Conservation (phyloP, 768 basidiomycete species). For the Suillus cothurnatus region DNA sequence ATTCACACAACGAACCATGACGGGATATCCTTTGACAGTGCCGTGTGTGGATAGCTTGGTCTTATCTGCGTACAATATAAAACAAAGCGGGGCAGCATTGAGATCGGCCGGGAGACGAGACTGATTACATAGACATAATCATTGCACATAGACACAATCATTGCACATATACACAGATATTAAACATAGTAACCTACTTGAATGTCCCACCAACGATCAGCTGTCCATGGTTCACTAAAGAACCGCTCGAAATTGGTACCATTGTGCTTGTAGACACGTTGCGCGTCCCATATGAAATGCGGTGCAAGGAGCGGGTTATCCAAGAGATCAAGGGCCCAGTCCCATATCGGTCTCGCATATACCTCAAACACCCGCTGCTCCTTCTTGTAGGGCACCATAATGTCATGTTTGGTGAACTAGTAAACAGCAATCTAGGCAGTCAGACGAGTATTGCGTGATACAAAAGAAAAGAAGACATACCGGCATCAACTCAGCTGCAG, state of each 20-base stretch:
- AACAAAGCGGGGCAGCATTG: conserved; percentile 21
- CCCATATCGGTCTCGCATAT: conserved; percentile 2
- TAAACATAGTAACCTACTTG: conserved; percentile 30
- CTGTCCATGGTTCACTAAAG: conserved; percentile 40
- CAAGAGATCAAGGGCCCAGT: conserved; percentile 14
- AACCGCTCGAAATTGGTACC: conserved; percentile 28
- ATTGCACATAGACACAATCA: too few relatives aligned
- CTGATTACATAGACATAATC: neutral
- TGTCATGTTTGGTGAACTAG: conserved; percentile 6
- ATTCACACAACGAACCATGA: conserved; percentile 19
- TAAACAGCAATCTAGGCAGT: neutral
- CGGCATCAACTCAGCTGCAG: conserved; percentile 4
- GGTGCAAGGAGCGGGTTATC: conserved; percentile 7
- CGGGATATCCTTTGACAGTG: conserved; percentile 20
- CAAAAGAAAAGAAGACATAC: neutral
- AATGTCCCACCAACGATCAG: conserved; percentile 36
- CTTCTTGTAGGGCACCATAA: conserved; percentile 11
- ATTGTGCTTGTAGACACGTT: conserved; percentile 29
- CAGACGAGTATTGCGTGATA: too few relatives aligned
- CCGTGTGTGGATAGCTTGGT: conserved; percentile 23
- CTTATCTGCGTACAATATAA: conserved; percentile 38
- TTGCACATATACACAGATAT: neutral
- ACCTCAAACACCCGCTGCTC: conserved; percentile 1
- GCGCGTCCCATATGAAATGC: conserved; percentile 36
- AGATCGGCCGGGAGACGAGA: neutral